Base-by-base conservation (phyloP, 1,284 basidiomycete species). In the Ceratobasidium sp. region DNA sequence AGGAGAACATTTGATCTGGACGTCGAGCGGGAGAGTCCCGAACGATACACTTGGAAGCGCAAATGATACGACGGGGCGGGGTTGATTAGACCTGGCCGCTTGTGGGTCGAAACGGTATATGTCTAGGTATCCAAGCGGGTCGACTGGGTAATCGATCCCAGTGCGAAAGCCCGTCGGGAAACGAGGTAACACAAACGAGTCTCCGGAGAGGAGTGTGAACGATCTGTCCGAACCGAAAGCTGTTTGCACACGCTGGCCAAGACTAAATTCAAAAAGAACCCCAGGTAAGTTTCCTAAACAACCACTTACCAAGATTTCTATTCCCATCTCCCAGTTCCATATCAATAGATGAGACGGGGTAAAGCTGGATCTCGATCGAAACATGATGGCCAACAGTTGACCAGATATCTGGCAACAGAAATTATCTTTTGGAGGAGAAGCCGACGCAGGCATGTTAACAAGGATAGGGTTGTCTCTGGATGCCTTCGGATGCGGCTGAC, bases 311-410 rank as follows among this genome's bases (percentile, higher is more conserved):
- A 45, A 47, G 9, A 71, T 36, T 11, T 47, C 9, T 31, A 19
- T 24, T 14, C 66, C 66, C 14, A 54, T 71, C 19, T 29, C 36
- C 67, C 67, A 71, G 41, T 71, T 54, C 67, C 67, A 71, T 1
- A 71, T 57, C 48, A 50, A 33, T 9, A 22, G 17, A 33, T 65
- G 27, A 33, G 41, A 31, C 24, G 60, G 60, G 17, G 47, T 31
- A 36, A 4, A 8, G 14, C 29, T 2, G 14, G 27, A 31, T 1
- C n/a, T 48, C n/a, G 60, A 17, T 7, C 15, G 2, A n/a, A 48
- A 65, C 2, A 65, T 22, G 7, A 53, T 33, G 36, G 48, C 50
- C 24, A 65, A 33, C 11, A n/a, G 51, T n/a, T 24, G 48, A 17
- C 48, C 63, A 22, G 36, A 7, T 33, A 65, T 47, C 27, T 51